Percentiles rank a stretch among this genome's conserved stretches.
Evolutionary conservation across 768 basidiomycete genomes (phyloP).

Genomic region (Melanogaster broomeanus): DNA sequence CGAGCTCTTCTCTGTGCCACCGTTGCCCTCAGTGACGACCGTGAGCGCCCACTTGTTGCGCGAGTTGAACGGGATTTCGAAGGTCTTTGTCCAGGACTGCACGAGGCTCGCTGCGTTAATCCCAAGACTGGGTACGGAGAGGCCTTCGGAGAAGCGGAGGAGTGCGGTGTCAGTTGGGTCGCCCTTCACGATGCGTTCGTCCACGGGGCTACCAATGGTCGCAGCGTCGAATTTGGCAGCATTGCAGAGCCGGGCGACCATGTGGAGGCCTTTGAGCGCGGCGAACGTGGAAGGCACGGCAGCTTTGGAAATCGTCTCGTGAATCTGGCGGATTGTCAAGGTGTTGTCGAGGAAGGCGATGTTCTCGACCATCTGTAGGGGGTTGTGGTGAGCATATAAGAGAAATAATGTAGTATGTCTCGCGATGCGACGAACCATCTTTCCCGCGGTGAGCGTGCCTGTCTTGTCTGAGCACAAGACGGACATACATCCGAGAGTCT

Average conservation of each 20-base stretch:
- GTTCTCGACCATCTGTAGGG: constrained; percentile 36
- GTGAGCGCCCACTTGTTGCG: constrained; percentile 60
- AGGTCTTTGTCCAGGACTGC: constrained; percentile 23
- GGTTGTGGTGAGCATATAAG: not conserved
- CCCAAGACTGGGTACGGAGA: constrained; percentile 19
- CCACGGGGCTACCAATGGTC: constrained; percentile 24
- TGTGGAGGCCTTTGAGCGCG: constrained; percentile 28
- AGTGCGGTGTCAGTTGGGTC: constrained; percentile 58
- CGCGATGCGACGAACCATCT: constrained; percentile 37
- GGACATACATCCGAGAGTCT: constrained; percentile 52
- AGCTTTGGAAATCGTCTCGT: constrained; percentile 5
- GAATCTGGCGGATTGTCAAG: constrained; percentile 17
- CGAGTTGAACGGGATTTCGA: constrained; percentile 48
- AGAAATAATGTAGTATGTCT: too few species aligned
- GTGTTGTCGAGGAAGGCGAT: constrained; percentile 37
- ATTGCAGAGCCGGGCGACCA: constrained; percentile 54
- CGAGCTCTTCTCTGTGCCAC: constrained; percentile 3
- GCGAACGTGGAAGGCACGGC: constrained; percentile 9
- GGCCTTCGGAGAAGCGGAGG: constrained; percentile 44
- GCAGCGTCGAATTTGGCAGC: constrained; percentile 48
- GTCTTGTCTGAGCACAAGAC: constrained; percentile 57
- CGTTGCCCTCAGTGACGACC: constrained; percentile 23
- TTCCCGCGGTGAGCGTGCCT: constrained; percentile 47
- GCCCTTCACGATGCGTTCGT: constrained; percentile 38
- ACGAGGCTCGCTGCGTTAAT: constrained; percentile 22